These are phyloP conservation scores for Pseudofabraea citricarpa DNA, from an alignment of 2,329 filamentous ascomycete genomes.

Conservation along the genomic window DNA sequence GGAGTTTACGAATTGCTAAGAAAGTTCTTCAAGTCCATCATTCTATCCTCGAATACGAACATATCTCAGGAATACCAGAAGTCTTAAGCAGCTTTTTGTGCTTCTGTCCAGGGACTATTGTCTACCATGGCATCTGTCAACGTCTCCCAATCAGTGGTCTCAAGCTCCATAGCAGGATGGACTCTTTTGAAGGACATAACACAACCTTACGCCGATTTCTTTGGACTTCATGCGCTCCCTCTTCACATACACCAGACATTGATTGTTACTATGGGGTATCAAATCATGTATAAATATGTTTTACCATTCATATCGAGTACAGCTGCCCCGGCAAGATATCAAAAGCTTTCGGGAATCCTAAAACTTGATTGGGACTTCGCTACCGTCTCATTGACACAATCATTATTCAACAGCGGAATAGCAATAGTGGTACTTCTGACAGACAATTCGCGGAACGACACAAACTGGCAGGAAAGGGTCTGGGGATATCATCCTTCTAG, in stretches of 20 bases:
- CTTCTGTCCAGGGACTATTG: not conserved
- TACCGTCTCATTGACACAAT: slow-evolving; percentile 6
- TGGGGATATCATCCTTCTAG: slow-evolving; percentile 7
- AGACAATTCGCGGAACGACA: slow-evolving; percentile 3
- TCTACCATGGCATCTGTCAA: not conserved
- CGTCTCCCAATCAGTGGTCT: not conserved
- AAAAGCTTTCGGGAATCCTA: not conserved
- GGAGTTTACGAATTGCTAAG: not conserved
- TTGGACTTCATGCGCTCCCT: slow-evolving; percentile 2
- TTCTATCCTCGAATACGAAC: not conserved
- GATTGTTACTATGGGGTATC: slow-evolving; percentile 3
- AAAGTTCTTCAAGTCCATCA: not conserved
- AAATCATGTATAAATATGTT: slow-evolving; percentile 2
- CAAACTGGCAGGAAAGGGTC: slow-evolving; percentile 9
- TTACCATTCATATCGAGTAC: slow-evolving; percentile 1
- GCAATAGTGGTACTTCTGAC: slow-evolving; percentile 6
- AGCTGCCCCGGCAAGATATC: not conserved
- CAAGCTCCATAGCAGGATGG: not conserved
- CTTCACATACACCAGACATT: slow-evolving; percentile 4
- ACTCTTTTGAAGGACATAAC: not conserved
- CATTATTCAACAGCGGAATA: slow-evolving; percentile 2
- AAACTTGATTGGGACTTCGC: not conserved
- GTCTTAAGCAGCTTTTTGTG: not conserved
- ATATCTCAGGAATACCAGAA: not conserved
- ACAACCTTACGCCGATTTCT: slow-evolving; percentile 1